These are phyloP conservation scores for Firmiana major DNA, from an alignment of 345 rosid genomes.

Conservation along the genomic window DNA sequence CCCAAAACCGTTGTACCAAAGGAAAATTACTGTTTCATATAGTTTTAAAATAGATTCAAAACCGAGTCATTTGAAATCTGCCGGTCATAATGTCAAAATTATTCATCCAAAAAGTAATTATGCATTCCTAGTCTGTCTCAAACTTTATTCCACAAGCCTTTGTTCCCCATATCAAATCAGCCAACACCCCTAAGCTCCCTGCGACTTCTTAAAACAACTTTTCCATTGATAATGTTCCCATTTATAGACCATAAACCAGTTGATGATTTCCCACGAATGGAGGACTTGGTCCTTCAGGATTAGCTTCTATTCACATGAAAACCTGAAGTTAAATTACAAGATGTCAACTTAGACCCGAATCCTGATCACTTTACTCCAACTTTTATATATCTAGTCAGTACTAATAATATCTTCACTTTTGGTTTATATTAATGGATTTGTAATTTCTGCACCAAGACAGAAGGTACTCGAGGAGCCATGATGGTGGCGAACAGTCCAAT, in stretches of 20 bases:
- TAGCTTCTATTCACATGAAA: not conserved
- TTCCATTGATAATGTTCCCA: conserved; percentile 1
- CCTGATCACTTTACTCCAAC: not conserved
- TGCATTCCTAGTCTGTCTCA: not conserved
- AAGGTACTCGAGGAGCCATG: not conserved
- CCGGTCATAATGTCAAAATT: not conserved
- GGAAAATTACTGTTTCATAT: not conserved
- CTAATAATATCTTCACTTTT: not conserved
- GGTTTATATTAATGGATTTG: not conserved
- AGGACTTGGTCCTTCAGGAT: not conserved
- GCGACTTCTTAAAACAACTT: conserved; percentile 14
- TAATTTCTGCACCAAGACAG: not conserved
- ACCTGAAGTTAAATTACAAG: not conserved
- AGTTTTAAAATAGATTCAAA: not conserved
- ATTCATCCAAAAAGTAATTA: not conserved
- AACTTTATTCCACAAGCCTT: not conserved
- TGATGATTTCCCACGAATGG: not conserved
- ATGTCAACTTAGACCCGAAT: too few species aligned
- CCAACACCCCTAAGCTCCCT: not conserved
- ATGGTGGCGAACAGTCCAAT: not conserved
- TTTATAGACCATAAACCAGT: not conserved
- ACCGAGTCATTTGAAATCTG: not conserved
- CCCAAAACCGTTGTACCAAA: too few species aligned
- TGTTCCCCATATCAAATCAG: conserved; percentile 1
- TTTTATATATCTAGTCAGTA: not conserved